Conservation (phyloP, 2,329 filamentous ascomycete genomes). For the Pseudogymnoascus pannorum region DNA sequence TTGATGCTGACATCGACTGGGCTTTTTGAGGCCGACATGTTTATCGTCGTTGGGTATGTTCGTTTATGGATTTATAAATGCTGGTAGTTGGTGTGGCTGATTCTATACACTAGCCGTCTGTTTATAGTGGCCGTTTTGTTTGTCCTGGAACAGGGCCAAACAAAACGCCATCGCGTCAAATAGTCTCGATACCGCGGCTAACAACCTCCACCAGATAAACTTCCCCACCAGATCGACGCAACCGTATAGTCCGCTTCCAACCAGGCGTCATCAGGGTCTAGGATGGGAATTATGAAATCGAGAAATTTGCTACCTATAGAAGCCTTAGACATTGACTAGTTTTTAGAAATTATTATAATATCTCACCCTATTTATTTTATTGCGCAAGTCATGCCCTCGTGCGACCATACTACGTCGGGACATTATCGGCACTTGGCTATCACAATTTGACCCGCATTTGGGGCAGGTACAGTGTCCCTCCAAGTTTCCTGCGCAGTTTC, state of each 20-base stretch:
- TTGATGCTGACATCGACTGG: conserved; percentile 24
- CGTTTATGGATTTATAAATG: background rate
- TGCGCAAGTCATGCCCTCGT: background rate
- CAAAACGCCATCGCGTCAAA: conserved; percentile 5
- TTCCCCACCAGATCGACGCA: conserved; percentile 5
- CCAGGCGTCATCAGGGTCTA: background rate
- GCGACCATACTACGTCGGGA: background rate
- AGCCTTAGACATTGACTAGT: background rate
- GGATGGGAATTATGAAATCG: background rate
- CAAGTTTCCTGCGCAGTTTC: background rate
- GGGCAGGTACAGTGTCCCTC: background rate
- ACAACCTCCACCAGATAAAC: conserved; percentile 4
- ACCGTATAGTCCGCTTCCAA: background rate
- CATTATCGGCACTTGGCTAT: background rate
- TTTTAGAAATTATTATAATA: background rate
- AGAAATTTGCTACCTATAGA: background rate
- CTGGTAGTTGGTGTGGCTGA: background rate
- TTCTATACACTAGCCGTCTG: background rate
- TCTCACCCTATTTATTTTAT: background rate
- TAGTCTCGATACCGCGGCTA: conserved; percentile 3
- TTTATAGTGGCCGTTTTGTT: background rate
- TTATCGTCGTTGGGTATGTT: background rate
- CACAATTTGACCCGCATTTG: background rate
- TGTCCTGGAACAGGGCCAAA: conserved; percentile 1
- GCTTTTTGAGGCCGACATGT: conserved; percentile 24